Base-by-base conservation (phyloP, 352 stramenopile genomes). In the Globisporangium orthogonon region DNA sequence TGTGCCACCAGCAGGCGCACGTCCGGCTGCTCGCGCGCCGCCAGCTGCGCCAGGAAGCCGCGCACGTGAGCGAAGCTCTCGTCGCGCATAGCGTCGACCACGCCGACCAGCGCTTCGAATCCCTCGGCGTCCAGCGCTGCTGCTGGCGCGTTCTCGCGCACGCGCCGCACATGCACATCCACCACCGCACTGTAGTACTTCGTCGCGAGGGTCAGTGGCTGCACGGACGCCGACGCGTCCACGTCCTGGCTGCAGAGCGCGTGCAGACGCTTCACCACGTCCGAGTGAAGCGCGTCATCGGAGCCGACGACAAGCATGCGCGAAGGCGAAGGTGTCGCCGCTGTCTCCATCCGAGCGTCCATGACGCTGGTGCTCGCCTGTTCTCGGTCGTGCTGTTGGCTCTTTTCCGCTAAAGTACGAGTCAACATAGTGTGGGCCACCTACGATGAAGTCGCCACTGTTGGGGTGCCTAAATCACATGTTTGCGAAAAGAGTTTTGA, bases 111-210 rank as follows among this genome's bases (percentile, higher is more conserved):
- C 0, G 76, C 81, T 65, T 91, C 81, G 50, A 85, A 91, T 10
- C 76, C 64, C 5, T 76, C 52, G 6, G 73, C 58, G 0, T 77
- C 66, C 44, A 91, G 54, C n/a, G 53, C 53, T 10, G 57, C 56
- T n/a, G 66, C 31, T 1, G 68, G 66, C n/a, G 60, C 50, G 39
- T 84, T 83, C 29, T 81, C 64, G 2, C 56, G 59, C 40, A 89
- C 63, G 2, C 67, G 58, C 37, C 83, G 72, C 33, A 71, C 54
- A 47, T 88, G 77, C 43, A 89, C 58, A 39, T 86, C 71, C 14
- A 91, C 64, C 0, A 55, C 30, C 2, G 81, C 81, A 13, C 62
- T 70, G 63, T 91, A 91, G 60, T 91, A 91, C 62, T 89, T 88
- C 43, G 75, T 88, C 49, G 65, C 52, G 31, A 91, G 61, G 14